These are phyloP conservation scores for Spongiforma sp. DNA, from an alignment of 1,284 basidiomycete species.

Conservation along the genomic window DNA sequence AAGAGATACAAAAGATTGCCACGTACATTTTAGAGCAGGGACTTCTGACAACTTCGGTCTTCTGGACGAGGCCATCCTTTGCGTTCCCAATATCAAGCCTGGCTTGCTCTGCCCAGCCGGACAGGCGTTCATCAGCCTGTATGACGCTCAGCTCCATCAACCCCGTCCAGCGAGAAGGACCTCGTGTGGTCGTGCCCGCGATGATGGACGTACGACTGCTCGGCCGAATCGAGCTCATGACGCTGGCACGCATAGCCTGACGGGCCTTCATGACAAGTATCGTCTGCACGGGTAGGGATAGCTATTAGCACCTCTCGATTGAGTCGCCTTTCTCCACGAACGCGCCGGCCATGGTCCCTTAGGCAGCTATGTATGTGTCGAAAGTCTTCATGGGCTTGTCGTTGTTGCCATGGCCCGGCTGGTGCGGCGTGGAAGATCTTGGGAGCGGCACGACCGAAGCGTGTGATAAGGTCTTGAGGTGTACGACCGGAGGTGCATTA, in stretches of 20 bases:
- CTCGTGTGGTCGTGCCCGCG: too few species aligned
- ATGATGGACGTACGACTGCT: conserved; percentile 60
- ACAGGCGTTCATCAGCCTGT: conserved; percentile 72
- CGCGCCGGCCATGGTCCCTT: conserved; percentile 91
- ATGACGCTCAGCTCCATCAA: too few species aligned
- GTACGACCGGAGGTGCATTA: too few species aligned
- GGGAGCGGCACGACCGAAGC: too few species aligned
- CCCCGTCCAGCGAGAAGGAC: too few species aligned
- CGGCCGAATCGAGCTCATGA: conserved; percentile 77
- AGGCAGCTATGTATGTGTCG: conserved; percentile 79
- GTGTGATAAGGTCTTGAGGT: too few species aligned
- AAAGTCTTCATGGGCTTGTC: conserved; percentile 82
- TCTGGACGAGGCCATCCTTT: conserved; percentile 95
- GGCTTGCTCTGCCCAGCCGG: conserved; percentile 85
- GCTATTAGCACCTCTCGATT: conserved; percentile 79
- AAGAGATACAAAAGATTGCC: neutral
- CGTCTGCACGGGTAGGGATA: conserved; percentile 92
- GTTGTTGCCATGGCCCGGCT: too few species aligned
- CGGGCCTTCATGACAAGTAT: conserved; percentile 92
- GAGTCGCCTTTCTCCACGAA: conserved; percentile 80
- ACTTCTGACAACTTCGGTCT: conserved; percentile 99
- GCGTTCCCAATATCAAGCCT: conserved; percentile 92
- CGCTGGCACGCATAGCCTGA: conserved; percentile 86
- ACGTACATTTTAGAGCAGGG: conserved; percentile 94
- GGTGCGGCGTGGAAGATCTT: too few species aligned